Conservation (phyloP, 306 rosid species). For the Acacia confusa region DNA sequence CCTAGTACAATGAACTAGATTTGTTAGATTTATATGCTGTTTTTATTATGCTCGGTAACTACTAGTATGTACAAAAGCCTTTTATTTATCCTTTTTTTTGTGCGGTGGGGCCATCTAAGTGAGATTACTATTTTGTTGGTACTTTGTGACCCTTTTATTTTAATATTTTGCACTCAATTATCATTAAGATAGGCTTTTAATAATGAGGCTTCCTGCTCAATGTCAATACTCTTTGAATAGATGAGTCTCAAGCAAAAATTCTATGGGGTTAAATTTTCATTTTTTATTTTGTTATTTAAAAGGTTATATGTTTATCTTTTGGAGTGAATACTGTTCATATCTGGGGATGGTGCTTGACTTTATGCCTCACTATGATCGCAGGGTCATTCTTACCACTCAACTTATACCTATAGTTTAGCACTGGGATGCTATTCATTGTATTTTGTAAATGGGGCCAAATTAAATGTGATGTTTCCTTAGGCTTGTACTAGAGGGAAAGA, state of each 20-base stretch:
- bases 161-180: background rate
- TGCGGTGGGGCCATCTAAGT: background rate
- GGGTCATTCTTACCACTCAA: conserved; percentile 65
- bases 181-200: background rate
- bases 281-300: conserved; percentile 21
- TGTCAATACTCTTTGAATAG: conserved; percentile 13
- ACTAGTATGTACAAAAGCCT: background rate
- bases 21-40: background rate
- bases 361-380: conserved; percentile 85
- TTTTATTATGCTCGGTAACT: background rate
- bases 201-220: background rate
- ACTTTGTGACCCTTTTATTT: background rate
- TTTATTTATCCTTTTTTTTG: background rate
- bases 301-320: conserved; percentile 16
- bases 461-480: conserved; percentile 39
- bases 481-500: conserved; percentile 30
- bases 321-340: conserved; percentile 41
- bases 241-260: conserved; percentile 14
- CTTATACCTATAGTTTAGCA: conserved; percentile 52
- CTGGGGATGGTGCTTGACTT: conserved; percentile 68
- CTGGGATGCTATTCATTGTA: conserved; percentile 61
- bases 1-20: background rate
- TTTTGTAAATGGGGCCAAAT: conserved; percentile 54
- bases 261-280: background rate
- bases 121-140: background rate